Evolutionary conservation across 2,329 filamentous ascomycete genomes (phyloP), one percentile per base, ranked within the genome.

Genomic region (Talaromyces albobiverticillius): DNA sequence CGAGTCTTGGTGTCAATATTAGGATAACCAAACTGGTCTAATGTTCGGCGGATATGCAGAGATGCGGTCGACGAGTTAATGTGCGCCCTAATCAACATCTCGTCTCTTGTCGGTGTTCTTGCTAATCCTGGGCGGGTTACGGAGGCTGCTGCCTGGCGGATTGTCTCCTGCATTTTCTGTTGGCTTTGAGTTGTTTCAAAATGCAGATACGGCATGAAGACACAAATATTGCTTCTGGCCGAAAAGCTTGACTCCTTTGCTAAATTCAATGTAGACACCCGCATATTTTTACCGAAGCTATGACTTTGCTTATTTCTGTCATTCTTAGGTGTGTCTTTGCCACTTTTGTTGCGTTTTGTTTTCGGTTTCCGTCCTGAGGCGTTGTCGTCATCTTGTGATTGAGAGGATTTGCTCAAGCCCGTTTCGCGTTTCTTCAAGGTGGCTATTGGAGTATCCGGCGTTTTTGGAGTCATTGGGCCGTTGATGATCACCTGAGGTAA

Each of bases 11-110:
- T 87, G 59, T 86, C 69, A 26, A 72, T 71, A 29, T 83, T 83
- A 36, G 84, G 82, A 59, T 86, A 86, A 63, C 82, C 85, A 64
- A 82, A 87, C 53, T 87, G 84, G 61, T 87, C 84, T 1, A 87
- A 70, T 0, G 84, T 87, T 20, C 84, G 75, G 9, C 84, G 78
- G 0, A 84, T 77, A 62, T 87, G 84, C 7, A 72, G 60, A 0
- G 69, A 71, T 0, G 68, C 64, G 0, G 65, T 67, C 1, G 69
- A 72, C 9, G 68, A 70, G 11, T 64, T 64, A 6, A 71, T 57
- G 57, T 72, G 69, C 1, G 70, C 70, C 25, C 69, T 62, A 22
- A 73, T 65, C n/a, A 73, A 62, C 67, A 62, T 64, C 58, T 64
- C 67, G 61, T 63, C 69, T 57, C 56, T 68, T 40, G 60, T 69